Conservation (phyloP, 2,329 filamentous ascomycete species). For the Chaetothyriales sp. region DNA sequence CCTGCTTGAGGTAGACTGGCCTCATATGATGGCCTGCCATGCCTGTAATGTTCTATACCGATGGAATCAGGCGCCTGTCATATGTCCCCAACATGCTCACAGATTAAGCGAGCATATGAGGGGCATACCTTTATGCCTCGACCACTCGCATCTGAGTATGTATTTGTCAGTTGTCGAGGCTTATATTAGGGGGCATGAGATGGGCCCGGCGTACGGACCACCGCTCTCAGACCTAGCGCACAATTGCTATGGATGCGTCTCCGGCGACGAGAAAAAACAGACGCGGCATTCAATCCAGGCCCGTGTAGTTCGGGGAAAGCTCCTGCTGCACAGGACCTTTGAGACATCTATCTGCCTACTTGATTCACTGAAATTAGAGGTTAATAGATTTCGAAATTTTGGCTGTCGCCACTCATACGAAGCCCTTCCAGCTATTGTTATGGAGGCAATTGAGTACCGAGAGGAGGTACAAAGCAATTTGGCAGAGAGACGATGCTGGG, state of each 20-base stretch:
- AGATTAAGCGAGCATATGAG: not conserved
- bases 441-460: not conserved
- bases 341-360: not conserved
- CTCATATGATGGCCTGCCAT: constrained; percentile 3
- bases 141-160: not conserved
- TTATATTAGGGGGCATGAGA: constrained; percentile 5
- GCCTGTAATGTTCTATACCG: constrained; percentile 3
- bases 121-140: not conserved
- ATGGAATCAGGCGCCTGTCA: constrained; percentile 1
- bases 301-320: not conserved
- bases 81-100: not conserved
- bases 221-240: constrained; percentile 3
- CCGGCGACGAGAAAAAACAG: not conserved
- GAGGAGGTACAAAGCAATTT: not conserved
- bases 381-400: not conserved
- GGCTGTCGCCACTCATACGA: not conserved
- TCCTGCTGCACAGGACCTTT: not conserved
- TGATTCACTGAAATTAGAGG: not conserved
- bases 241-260: constrained; percentile 1
- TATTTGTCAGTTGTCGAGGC: constrained; percentile 1
- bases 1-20: constrained; percentile 5
- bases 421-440: not conserved
- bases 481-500: not conserved
- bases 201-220: constrained; percentile 5
- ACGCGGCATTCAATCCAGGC: not conserved